Evolutionary conservation across 352 stramenopile genomes (phyloP).

Genomic region (Phytophthora syringae): DNA sequence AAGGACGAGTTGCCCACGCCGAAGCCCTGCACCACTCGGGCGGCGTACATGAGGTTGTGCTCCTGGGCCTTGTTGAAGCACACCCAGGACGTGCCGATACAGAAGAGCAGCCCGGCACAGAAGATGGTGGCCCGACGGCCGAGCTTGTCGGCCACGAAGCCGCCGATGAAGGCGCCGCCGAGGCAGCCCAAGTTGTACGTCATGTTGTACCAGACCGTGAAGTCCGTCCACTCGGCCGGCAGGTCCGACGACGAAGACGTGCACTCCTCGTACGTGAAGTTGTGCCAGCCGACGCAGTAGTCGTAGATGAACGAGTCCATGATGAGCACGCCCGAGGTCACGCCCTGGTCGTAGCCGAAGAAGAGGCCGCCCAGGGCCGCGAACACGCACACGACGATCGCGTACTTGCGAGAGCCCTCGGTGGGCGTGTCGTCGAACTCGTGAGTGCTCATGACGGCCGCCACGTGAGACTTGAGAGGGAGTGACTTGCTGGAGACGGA

Average conservation of each 20-base stretch:
- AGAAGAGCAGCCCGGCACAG: constrained; percentile 31
- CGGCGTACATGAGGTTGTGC: constrained; percentile 23
- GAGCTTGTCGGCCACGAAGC: constrained; percentile 26
- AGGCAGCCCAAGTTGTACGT: constrained; percentile 24
- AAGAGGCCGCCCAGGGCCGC: constrained; percentile 18
- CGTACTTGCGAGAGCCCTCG: constrained; percentile 35
- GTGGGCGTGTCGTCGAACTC: constrained; percentile 24
- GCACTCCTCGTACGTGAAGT: constrained; percentile 27
- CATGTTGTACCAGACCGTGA: constrained; percentile 35
- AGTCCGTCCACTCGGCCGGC: constrained; percentile 16
- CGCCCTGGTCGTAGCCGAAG: constrained; percentile 25
- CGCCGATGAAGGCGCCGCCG: constrained; percentile 14
- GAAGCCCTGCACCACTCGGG: constrained; percentile 29
- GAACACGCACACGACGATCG: constrained; percentile 28
- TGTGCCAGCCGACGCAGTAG: constrained; percentile 34
- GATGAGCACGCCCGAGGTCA: constrained; percentile 22
- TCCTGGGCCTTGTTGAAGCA: constrained; percentile 21
- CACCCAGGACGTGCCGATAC: constrained; percentile 32
- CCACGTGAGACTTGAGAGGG: constrained; percentile 12
- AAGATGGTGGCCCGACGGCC: constrained; percentile 35
- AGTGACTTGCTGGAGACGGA: constrained; percentile 19
- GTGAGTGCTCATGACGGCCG: constrained; percentile 13
- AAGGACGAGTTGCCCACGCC: constrained; percentile 31
- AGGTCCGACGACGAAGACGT: constrained; percentile 8
- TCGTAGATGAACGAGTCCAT: constrained; percentile 27